Percentiles rank a stretch among this genome's conserved stretches.
phyloP scores from a whole-genome alignment of 164 flowering plant species.

The Kalanchoe fedtschenkoi region DNA sequence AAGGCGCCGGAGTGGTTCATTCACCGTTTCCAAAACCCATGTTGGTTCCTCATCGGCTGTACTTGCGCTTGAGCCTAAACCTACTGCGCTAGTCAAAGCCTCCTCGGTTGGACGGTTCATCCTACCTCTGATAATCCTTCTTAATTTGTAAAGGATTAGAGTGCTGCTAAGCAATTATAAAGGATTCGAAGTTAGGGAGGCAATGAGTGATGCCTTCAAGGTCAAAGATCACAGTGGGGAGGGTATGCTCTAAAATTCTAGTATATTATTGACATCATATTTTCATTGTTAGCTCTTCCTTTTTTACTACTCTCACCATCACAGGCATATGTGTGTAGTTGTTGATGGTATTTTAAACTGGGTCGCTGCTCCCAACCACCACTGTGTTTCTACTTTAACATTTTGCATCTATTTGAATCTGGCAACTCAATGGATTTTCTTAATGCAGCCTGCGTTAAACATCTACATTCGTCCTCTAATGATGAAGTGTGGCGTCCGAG shows the following conservation, averaged over 20 bases:
- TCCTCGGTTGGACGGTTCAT: no score
- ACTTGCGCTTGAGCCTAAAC: no score
- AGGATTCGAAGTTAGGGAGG: conserved; percentile 34
- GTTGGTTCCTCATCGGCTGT: no score
- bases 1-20: no score
- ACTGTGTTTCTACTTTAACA: background rate
- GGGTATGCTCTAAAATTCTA: conserved; percentile 25
- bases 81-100: no score
- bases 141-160: no score
- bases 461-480: conserved; percentile 21
- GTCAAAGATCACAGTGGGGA: conserved; percentile 67
- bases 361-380: conserved; percentile 1
- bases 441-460: conserved; percentile 27
- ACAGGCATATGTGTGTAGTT: background rate
- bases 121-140: no score
- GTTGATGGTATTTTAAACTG: background rate
- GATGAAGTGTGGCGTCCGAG: conserved; percentile 40
- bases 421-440: background rate
- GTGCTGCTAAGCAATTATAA: conserved; percentile 12
- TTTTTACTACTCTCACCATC: background rate
- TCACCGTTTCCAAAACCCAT: no score
- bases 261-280: background rate
- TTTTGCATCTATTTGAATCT: background rate
- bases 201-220: conserved; percentile 39
- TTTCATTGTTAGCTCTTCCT: background rate